Evolutionary conservation across 352 stramenopile species (phyloP), one percentile per base, ranked within the genome.

Genomic region (Phytophthora sp.): DNA sequence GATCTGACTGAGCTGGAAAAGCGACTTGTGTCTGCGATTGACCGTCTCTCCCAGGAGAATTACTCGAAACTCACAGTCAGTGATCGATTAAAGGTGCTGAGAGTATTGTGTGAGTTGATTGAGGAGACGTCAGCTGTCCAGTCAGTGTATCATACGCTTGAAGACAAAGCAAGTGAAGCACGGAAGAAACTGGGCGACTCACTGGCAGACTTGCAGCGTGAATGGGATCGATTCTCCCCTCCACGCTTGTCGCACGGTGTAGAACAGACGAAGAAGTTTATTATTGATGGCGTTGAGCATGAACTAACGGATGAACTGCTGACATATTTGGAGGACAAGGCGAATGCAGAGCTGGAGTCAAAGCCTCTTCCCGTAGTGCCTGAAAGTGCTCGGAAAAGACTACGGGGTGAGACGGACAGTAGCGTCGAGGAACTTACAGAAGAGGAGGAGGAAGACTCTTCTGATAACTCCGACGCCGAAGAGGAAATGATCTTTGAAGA

Each of bases 271-370:
- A 79, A 80, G 20, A 82, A 75, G 13, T 92, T 95, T 24, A 84
- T 90, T 46, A 82, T 93, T 41, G 81, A 95, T 65, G 81, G 86
- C 0, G 76, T 85, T 8, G 79, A 90, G 27, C 82, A 79, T 49
- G 81, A 90, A 1, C 60, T 95, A 12, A 91, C 84, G 1, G 84
- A 93, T 38, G 80, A 91, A 18, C 49, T 95, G 6, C 59, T 95
- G 13, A 63, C 71, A 4, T 90, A 91, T 56, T 56, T 95, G 18
- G 75, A 91, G 42, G 77, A 82, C 11, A 89, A 90, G 41, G 76
- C 79, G 21, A 60, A 76, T 8, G 86, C 86, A 21, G 83, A 93
- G 47, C 57, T 89, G 2, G 79, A 95, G 18, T 73, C 73, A 23
- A 53, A 57, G 23, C 68, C 76, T 42, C 53, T 90, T 41, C 80